Conservation (phyloP, 495 filamentous ascomycete genomes). For the Cenococcum geophilum region DNA sequence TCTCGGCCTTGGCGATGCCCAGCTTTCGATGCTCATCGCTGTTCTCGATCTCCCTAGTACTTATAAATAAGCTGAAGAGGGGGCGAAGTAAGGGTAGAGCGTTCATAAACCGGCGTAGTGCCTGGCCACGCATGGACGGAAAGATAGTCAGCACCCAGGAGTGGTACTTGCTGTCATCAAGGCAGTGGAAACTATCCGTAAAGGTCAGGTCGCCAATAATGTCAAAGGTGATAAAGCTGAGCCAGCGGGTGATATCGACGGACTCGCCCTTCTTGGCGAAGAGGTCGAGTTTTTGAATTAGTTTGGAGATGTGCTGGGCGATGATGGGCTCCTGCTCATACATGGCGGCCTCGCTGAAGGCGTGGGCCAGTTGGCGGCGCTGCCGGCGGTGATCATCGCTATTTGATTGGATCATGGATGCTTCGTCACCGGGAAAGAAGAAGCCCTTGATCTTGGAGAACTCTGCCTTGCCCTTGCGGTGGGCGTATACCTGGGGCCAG, state of each 20-base stretch:
- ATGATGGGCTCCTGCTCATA: constrained; percentile 18
- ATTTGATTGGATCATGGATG: constrained; percentile 3
- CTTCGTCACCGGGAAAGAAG: constrained; percentile 2
- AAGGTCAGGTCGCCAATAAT: constrained; percentile 27
- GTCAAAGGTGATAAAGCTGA: constrained; percentile 28
- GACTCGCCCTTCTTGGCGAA: constrained; percentile 7
- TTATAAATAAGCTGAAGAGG: constrained; percentile 3
- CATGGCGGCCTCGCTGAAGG: constrained; percentile 25
- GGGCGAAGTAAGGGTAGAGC: neutral
- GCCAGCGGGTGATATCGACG: constrained; percentile 14
- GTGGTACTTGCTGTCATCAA: constrained; percentile 13
- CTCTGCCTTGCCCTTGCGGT: constrained; percentile 14
- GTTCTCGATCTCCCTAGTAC: constrained; percentile 7
- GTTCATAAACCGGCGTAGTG: neutral
- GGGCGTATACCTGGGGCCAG: constrained; percentile 20
- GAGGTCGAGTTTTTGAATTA: constrained; percentile 15
- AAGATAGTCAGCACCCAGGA: constrained; percentile 19
- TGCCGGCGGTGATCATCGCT: constrained; percentile 19
- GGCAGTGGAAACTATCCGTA: constrained; percentile 18
- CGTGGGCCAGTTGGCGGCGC: constrained; percentile 15
- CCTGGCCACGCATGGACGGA: constrained; percentile 1
- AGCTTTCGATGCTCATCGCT: constrained; percentile 3
- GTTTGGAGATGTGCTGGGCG: too few species aligned
- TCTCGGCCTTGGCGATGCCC: constrained; percentile 8
- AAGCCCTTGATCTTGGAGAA: too few species aligned